These are phyloP conservation scores for Tetradesmus obliquus DNA, from an alignment of 139 green algal species.

Conservation along the genomic window DNA sequence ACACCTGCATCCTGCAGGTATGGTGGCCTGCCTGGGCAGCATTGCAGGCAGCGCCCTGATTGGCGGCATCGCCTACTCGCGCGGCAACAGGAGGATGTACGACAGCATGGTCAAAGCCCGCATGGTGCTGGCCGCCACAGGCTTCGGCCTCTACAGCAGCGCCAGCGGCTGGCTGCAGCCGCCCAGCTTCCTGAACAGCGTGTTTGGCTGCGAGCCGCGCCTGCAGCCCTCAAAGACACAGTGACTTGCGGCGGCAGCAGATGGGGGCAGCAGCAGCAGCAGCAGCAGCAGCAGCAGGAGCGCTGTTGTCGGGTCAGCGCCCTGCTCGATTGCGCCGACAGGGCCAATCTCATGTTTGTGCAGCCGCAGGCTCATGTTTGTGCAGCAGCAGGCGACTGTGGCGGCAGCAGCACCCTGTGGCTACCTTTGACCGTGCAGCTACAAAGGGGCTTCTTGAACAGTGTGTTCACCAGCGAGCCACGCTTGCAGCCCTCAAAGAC, in stretches of 20 bases:
- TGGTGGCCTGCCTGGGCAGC: background rate
- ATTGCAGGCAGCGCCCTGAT: background rate
- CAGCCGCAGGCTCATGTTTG: no score
- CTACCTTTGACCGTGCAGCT: no score
- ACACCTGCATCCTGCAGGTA: background rate
- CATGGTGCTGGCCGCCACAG: constrained; percentile 5
- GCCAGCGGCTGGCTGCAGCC: background rate
- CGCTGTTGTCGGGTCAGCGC: no score
- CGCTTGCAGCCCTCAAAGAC: background rate
- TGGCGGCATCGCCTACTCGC: background rate
- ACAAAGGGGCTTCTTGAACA: background rate
- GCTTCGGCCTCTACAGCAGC: background rate
- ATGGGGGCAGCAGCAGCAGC: no score
- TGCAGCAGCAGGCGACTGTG: no score
- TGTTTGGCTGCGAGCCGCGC: background rate
- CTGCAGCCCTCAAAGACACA: background rate
- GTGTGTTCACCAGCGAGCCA: background rate
- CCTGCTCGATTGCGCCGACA: no score
- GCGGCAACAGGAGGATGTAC: background rate
- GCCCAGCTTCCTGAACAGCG: background rate
- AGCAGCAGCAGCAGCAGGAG: no score
- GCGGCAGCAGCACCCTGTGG: no score
- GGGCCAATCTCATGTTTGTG: no score
- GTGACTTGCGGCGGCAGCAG: background rate
- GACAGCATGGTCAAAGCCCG: constrained; percentile 8